These are phyloP conservation scores for Brettanomyces custersianus DNA, from an alignment of 805 yeast genomes.

Conservation along the genomic window DNA sequence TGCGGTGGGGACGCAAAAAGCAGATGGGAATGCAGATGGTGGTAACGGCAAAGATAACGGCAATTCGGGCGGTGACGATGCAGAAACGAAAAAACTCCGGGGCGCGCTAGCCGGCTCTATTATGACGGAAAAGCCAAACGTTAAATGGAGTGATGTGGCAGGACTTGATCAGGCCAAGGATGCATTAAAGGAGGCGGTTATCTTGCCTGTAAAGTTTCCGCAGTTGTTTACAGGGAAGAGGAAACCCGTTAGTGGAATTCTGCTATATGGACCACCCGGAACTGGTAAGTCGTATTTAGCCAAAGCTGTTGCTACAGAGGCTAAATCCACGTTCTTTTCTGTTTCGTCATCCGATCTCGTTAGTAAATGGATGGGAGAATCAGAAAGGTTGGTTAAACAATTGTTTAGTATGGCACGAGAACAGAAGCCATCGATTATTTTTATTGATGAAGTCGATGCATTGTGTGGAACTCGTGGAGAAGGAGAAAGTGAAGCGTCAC, in stretches of 20 bases:
- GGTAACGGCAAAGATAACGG: constrained; percentile 21
- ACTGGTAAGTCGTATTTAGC: constrained; percentile 97
- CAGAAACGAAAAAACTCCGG: constrained; percentile 79
- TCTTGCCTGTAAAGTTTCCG: constrained; percentile 91
- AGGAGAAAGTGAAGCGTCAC: constrained; percentile 92
- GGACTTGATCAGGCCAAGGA: constrained; percentile 94
- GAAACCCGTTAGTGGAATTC: constrained; percentile 84
- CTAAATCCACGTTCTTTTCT: constrained; percentile 92
- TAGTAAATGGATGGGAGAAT: constrained; percentile 99
- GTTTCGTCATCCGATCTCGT: constrained; percentile 95
- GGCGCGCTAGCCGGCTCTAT: constrained; percentile 91
- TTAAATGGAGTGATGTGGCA: constrained; percentile 91
- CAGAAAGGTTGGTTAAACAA: constrained; percentile 92
- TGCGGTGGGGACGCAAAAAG: constrained; percentile 46
- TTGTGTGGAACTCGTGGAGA: constrained; percentile 97
- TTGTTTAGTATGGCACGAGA: constrained; percentile 94
- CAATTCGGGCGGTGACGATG: constrained; percentile 56
- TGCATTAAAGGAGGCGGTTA: constrained; percentile 94
- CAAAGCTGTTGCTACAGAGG: constrained; percentile 97
- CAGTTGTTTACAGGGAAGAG: constrained; percentile 92
- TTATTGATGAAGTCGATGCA: constrained; percentile 97
- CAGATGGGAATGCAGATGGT: constrained; percentile 25
- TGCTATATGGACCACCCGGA: constrained; percentile 91
- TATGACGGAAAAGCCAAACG: constrained; percentile 84
- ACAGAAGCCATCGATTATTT: constrained; percentile 89